Conservation (phyloP, 1,284 basidiomycete species). For the Apiotrichum porosum region DNA sequence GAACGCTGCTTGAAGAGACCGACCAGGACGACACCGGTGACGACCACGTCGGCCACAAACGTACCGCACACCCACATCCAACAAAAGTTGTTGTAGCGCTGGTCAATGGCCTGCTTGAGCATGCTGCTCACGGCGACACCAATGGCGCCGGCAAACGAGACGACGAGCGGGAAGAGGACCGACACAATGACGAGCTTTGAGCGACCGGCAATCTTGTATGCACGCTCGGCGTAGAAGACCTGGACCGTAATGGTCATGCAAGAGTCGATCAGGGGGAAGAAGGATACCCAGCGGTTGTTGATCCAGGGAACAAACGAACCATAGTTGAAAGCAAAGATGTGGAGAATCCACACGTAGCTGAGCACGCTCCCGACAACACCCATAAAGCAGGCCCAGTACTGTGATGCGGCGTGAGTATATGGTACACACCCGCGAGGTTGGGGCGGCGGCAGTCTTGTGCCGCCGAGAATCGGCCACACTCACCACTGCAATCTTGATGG, state of each 20-base stretch:
- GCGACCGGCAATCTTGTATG: slow-evolving; percentile 13
- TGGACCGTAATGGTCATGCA: slow-evolving; percentile 9
- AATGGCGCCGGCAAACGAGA: slow-evolving; percentile 8
- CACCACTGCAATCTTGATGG: slow-evolving; percentile 6
- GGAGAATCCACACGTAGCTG: slow-evolving; percentile 4
- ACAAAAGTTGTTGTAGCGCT: slow-evolving; percentile 5
- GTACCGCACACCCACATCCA: slow-evolving; percentile 11
- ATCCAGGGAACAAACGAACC: slow-evolving; percentile 6
- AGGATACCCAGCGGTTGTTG: slow-evolving; percentile 13
- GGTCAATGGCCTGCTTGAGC: background rate
- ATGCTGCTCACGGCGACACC: slow-evolving; percentile 3
- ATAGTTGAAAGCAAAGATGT: slow-evolving; percentile 15
- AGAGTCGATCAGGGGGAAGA: slow-evolving; percentile 12
- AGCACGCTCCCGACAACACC: background rate
- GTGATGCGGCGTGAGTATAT: background rate
- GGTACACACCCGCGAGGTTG: background rate
- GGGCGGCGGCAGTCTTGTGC: too few species aligned
- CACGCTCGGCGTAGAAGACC: slow-evolving; percentile 18
- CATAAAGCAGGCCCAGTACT: background rate
- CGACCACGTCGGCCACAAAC: slow-evolving; percentile 10
- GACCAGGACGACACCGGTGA: slow-evolving; percentile 16
- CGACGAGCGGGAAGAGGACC: background rate
- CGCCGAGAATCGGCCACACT: slow-evolving; percentile 5
- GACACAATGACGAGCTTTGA: slow-evolving; percentile 2
- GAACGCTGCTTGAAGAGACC: slow-evolving; percentile 25